phyloP scores from a whole-genome alignment of 331 rosid species.

The Rosa hybrid region DNA sequence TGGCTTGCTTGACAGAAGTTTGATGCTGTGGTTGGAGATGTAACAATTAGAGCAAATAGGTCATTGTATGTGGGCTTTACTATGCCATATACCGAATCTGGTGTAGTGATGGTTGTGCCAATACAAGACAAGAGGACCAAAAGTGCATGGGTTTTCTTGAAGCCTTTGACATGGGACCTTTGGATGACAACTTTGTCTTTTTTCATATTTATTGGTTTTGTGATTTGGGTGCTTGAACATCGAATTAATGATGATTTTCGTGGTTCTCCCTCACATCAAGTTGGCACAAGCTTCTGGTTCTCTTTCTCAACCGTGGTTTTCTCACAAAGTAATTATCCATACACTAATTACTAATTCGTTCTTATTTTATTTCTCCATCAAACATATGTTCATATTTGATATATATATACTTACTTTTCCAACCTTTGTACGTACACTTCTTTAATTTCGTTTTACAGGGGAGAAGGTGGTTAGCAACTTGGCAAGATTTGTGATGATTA shows the following conservation, averaged over 20 bases:
- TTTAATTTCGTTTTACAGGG: no score
- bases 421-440: no score
- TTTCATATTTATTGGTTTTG: conserved; percentile 16
- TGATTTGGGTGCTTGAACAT: conserved; percentile 27
- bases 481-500: no score
- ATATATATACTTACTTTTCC: no score
- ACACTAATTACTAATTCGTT: no score
- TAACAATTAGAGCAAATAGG: conserved; percentile 21
- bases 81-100: conserved; percentile 17
- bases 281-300: conserved; percentile 25
- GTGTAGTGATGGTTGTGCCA: conserved; percentile 17
- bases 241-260: conserved; percentile 9
- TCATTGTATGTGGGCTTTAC: conserved; percentile 22
- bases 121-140: neutral
- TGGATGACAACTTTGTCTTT: conserved; percentile 18
- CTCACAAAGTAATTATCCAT: conserved; percentile 22
- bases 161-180: conserved; percentile 32
- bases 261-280: conserved; percentile 18
- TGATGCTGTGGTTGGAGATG: conserved; percentile 25
- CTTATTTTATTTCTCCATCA: no score
- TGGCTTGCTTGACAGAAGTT: neutral
- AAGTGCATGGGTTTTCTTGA: conserved; percentile 45
- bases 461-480: no score
- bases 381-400: no score
- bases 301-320: conserved; percentile 27